Conservation (phyloP, 345 rosid genomes). For the Streptanthus diversifolius region DNA sequence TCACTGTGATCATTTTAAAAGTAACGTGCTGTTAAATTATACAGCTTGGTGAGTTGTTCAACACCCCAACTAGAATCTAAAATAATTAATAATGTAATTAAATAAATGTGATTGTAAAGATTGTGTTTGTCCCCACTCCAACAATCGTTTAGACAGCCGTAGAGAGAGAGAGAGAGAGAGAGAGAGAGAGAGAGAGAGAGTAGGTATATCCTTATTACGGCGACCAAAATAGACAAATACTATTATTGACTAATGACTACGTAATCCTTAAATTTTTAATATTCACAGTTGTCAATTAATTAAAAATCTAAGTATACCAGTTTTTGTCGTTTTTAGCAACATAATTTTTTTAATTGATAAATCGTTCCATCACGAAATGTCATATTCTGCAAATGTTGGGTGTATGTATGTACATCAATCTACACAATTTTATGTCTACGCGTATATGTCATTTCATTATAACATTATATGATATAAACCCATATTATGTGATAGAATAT, state of each 20-base stretch:
- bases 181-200: conserved; percentile 3
- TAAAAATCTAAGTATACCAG: background rate
- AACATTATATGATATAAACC: background rate
- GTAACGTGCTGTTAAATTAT: conserved; percentile 3
- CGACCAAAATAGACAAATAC: conserved; percentile 21
- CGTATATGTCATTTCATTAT: conserved; percentile 6
- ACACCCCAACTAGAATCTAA: conserved; percentile 31
- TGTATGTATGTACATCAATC: conserved; percentile 30
- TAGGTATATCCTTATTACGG: conserved; percentile 23
- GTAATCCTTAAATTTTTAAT: background rate
- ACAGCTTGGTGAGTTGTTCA: conserved; percentile 43
- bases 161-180: conserved; percentile 3
- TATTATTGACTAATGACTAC: conserved; percentile 7
- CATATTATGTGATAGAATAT: background rate
- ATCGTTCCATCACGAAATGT: conserved; percentile 23
- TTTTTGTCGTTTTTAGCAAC: conserved; percentile 24
- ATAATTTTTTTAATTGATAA: background rate
- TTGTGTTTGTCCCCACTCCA: conserved; percentile 37
- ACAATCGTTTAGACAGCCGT: conserved; percentile 26
- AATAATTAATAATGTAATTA: conserved; percentile 10
- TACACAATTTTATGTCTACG: conserved; percentile 19
- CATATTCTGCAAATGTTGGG: conserved; percentile 30
- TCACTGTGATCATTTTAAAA: background rate
- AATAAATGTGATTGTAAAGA: conserved; percentile 35
- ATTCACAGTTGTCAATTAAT: background rate